Evolutionary conservation across 306 rosid species (phyloP).

Genomic region (Prunus kanzakura): DNA sequence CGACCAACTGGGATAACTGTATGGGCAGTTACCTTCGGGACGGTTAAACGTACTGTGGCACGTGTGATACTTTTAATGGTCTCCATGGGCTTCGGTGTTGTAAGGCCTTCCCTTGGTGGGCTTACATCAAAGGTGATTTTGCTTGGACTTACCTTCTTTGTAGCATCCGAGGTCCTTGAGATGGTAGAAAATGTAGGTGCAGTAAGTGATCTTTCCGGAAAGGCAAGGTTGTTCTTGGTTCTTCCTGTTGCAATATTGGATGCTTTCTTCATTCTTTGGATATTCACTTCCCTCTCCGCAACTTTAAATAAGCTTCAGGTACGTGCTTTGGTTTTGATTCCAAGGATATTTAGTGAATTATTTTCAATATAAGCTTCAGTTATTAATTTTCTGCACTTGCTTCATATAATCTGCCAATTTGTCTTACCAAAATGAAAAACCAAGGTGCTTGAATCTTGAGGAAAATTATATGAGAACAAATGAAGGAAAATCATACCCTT

Average conservation of each 20-base stretch:
- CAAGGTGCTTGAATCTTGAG: background rate
- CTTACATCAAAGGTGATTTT: constrained; percentile 80
- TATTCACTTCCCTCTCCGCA: constrained; percentile 88
- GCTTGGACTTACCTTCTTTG: constrained; percentile 92
- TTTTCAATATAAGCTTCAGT: constrained; percentile 1
- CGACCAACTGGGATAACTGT: constrained; percentile 88
- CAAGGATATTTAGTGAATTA: constrained; percentile 4
- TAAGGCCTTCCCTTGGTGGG: constrained; percentile 96
- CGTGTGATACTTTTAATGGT: constrained; percentile 80
- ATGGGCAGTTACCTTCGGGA: constrained; percentile 92
- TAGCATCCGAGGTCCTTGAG: constrained; percentile 92
- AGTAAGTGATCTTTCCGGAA: constrained; percentile 91
- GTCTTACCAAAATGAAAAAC: background rate
- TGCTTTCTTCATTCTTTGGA: constrained; percentile 97
- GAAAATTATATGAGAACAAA: background rate
- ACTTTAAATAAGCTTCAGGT: constrained; percentile 99
- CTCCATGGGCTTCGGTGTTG: constrained; percentile 96
- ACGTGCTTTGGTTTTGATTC: constrained; percentile 22
- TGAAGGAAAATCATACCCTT: background rate
- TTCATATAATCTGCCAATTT: background rate
- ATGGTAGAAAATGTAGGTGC: constrained; percentile 96
- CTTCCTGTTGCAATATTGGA: constrained; percentile 93
- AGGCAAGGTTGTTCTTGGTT: constrained; percentile 85
- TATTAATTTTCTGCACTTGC: background rate
- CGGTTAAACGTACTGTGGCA: constrained; percentile 77